phyloP scores from a whole-genome alignment of 2,329 filamentous ascomycete genomes.

The Iodosphaeria phyllophila region DNA sequence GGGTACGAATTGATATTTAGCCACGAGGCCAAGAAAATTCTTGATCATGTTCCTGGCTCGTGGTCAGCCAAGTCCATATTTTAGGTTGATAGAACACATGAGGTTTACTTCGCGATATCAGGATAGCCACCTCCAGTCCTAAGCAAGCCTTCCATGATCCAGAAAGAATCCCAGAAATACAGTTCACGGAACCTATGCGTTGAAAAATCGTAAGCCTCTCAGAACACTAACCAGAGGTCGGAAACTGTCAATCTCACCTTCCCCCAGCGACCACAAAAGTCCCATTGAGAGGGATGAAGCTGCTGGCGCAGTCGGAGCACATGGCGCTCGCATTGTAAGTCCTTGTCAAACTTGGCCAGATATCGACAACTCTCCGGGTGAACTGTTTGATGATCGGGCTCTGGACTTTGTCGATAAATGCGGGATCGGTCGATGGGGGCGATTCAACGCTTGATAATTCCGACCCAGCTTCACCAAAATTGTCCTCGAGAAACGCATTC shows the following conservation, averaged over 20 bases:
- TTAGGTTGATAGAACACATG: background rate
- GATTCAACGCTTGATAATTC: slow-evolving; percentile 40
- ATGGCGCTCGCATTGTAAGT: slow-evolving; percentile 31
- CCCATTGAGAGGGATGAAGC: slow-evolving; percentile 46
- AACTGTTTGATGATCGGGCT: slow-evolving; percentile 42
- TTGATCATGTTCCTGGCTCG: slow-evolving; percentile 43
- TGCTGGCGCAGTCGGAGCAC: slow-evolving; percentile 41
- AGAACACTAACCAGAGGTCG: background rate
- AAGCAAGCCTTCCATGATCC: slow-evolving; percentile 47
- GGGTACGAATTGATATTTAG: slow-evolving; percentile 45
- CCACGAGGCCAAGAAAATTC: slow-evolving; percentile 50
- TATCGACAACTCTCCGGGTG: slow-evolving; percentile 42
- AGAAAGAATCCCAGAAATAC: slow-evolving; percentile 57
- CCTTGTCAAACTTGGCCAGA: slow-evolving; percentile 50
- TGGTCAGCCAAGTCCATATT: slow-evolving; percentile 1
- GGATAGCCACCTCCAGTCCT: slow-evolving; percentile 45
- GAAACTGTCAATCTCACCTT: slow-evolving; percentile 8
- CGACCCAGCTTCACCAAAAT: slow-evolving; percentile 44
- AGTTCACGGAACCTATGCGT: slow-evolving; percentile 39
- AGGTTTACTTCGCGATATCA: slow-evolving; percentile 29
- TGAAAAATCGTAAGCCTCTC: background rate
- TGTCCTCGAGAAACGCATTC: slow-evolving; percentile 37
- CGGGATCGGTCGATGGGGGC: slow-evolving; percentile 30
- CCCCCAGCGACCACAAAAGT: slow-evolving; percentile 54
- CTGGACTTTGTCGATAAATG: slow-evolving; percentile 36